These are phyloP conservation scores for Metschnikowia santaceciliae DNA, from an alignment of 805 yeast species.

Conservation along the genomic window DNA sequence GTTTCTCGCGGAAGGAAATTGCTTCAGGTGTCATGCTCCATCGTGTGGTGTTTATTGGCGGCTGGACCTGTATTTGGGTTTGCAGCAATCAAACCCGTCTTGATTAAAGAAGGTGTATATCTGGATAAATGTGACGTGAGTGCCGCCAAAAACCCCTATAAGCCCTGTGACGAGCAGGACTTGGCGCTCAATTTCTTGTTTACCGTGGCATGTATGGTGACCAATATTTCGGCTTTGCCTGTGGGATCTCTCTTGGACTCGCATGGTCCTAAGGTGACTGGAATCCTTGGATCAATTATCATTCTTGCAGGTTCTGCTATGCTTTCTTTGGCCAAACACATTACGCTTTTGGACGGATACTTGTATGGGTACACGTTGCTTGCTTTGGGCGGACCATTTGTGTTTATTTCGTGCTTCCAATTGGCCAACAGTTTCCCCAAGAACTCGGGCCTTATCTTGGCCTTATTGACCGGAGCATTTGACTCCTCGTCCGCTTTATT, in stretches of 20 bases:
- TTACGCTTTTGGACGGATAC: constrained; percentile 56
- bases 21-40: constrained; percentile 67
- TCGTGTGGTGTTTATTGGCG: constrained; percentile 81
- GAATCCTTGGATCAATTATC: constrained; percentile 64
- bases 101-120: constrained; percentile 76
- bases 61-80: constrained; percentile 96
- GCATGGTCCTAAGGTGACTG: constrained; percentile 78
- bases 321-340: constrained; percentile 36
- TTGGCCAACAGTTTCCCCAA: constrained; percentile 83
- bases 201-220: constrained; percentile 80
- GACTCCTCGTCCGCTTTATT: constrained; percentile 91
- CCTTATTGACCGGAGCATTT: constrained; percentile 87
- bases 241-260: constrained; percentile 78
- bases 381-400: constrained; percentile 93
- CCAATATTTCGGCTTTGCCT: constrained; percentile 76
- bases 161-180: constrained; percentile 70
- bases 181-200: constrained; percentile 76
- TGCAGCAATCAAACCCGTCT: constrained; percentile 86
- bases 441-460: constrained; percentile 75
- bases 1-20: constrained; percentile 27
- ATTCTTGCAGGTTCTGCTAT: constrained; percentile 53
- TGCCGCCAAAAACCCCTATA: constrained; percentile 5
- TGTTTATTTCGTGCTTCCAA: constrained; percentile 85
- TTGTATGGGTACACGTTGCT: constrained; percentile 67
- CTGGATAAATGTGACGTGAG: constrained; percentile 48